Conservation (phyloP, 805 yeast species). For the Candida patagonica region DNA sequence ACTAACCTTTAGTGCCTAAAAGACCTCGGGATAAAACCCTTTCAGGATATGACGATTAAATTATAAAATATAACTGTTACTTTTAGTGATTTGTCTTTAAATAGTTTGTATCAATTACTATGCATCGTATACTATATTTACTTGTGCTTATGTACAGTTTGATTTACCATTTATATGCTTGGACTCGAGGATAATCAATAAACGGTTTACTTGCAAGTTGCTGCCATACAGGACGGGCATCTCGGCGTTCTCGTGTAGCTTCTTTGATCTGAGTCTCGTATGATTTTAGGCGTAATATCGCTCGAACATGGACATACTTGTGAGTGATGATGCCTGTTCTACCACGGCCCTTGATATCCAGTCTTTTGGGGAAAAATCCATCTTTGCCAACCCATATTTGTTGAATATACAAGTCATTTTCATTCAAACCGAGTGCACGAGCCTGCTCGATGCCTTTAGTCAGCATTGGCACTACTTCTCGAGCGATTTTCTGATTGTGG, state of each 20-base stretch:
- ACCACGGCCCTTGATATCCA: conserved; percentile 85
- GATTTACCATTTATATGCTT: conserved; percentile 30
- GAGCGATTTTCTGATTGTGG: conserved; percentile 65
- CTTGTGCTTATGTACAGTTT: too few relatives aligned
- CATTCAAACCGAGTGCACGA: conserved; percentile 45
- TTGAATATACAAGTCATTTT: conserved; percentile 57
- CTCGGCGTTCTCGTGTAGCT: conserved; percentile 36
- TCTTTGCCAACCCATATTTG: conserved; percentile 92
- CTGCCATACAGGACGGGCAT: conserved; percentile 43
- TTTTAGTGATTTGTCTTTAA: too few relatives aligned
- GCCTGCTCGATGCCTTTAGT: conserved; percentile 67
- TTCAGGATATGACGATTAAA: conserved; percentile 27
- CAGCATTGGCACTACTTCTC: conserved; percentile 68
- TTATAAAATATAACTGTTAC: too few relatives aligned
- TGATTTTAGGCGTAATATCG: conserved; percentile 53
- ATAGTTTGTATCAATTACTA: too few relatives aligned
- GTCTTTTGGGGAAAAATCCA: conserved; percentile 59
- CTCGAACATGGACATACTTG: conserved; percentile 71
- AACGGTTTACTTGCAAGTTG: conserved; percentile 33
- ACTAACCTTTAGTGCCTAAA: conserved; percentile 17
- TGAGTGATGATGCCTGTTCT: conserved; percentile 72
- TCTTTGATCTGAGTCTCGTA: conserved; percentile 41
- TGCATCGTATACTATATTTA: too few relatives aligned
- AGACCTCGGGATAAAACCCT: conserved; percentile 21
- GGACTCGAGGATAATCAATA: conserved; percentile 24